Base-by-base conservation (phyloP, 176 grass and related monocot species). In the Leersia perrieri region DNA sequence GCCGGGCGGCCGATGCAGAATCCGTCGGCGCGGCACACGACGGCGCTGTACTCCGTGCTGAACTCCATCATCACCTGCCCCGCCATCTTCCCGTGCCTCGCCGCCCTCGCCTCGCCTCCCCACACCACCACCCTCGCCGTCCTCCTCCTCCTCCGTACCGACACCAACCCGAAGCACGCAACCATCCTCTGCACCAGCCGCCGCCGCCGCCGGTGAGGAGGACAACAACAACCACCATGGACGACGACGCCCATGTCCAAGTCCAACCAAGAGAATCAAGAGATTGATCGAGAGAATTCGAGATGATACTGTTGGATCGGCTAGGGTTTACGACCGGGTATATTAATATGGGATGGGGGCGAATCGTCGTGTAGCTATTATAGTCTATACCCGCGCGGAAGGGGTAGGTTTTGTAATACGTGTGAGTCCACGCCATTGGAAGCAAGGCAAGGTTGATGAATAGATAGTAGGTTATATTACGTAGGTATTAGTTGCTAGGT, bases 31-130 rank as follows among this genome's bases (percentile, higher is more conserved):
- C 72, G 87, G 85, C 91, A 94, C 10, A 97, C 87, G 4, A 92
- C 79, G 4, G 90, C 79, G 72, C 80, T 74, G 31, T n/a, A n/a
- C n/a, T 80, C 87, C 27, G 79, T 81, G n/a, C n/a, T n/a, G 72
- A 92, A 84, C 11, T 86, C 75, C 55, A 92, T 35, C 91, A 94
- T 90, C 66, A 94, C 60, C 86, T 94, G 89, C 31, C 89, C 89
- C 61, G 89, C 94, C 42, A 78, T 71, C 55, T 32, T 67, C 39
- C 81, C 78, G 60, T 78, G 76, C 45, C 36, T 5, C 5, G 82
- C 77, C 44, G 33, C 14, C 16, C 75, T 72, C 10, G 13, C 33
- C 69, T 87, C 77, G 1, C 92, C 92, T 5, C 91, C 94, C 91
- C 89, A 97, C 74, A 92, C 72, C 89, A 97, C 87, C 66, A 97